A percentile compares a stretch with the other conserved stretches of the same genome.
These are phyloP conservation scores for Arthrinium phaeospermum DNA, from an alignment of 2,329 filamentous ascomycete genomes.

Conservation along the genomic window DNA sequence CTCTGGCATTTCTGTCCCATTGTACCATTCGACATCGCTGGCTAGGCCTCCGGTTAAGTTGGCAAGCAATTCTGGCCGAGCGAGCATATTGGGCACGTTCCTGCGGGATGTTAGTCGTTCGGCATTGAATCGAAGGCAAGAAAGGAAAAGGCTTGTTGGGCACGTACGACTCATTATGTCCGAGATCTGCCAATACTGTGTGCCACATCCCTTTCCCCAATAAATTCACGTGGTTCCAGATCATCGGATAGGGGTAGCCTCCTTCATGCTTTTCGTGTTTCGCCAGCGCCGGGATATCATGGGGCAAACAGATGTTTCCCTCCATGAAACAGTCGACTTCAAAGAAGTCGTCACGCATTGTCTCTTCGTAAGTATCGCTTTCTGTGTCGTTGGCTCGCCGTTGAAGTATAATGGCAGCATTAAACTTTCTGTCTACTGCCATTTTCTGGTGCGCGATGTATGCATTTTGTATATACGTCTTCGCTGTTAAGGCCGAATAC, in stretches of 20 bases:
- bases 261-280: background rate
- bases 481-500: background rate
- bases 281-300: background rate
- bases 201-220: background rate
- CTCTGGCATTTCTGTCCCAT: too few species aligned
- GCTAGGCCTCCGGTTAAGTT: background rate
- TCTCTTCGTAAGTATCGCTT: background rate
- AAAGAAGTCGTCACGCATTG: background rate
- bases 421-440: accelerated
- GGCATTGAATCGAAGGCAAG: too few species aligned
- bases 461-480: background rate
- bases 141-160: too few species aligned
- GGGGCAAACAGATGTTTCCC: accelerated
- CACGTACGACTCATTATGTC: background rate
- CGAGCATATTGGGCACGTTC: background rate
- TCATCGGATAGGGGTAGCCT: background rate
- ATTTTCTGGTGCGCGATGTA: too few species aligned
- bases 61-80: background rate
- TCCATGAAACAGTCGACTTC: background rate
- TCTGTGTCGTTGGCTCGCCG: background rate
- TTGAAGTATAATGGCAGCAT: background rate
- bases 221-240: background rate
- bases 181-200: background rate
- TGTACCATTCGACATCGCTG: background rate
- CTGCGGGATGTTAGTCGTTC: too few species aligned